phyloP scores from a whole-genome alignment of 2,329 filamentous ascomycete genomes.

The Herpotrichia juniperi region DNA sequence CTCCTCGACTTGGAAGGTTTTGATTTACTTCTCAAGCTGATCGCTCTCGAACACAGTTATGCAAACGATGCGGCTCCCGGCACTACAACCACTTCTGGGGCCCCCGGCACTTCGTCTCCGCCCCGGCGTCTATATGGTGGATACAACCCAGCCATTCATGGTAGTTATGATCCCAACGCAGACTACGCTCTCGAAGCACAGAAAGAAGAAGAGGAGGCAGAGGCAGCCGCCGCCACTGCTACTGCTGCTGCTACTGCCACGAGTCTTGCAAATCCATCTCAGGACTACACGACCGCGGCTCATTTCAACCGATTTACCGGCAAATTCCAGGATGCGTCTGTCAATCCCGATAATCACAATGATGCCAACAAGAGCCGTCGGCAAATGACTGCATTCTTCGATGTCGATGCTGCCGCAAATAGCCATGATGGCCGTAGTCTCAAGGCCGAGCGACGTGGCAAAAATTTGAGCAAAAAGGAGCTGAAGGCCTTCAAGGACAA shows the following conservation, averaged over 20 bases:
- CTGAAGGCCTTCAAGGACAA: constrained; percentile 92
- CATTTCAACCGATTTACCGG: constrained; percentile 94
- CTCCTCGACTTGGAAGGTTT: constrained; percentile 31
- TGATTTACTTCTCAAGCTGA: constrained; percentile 35
- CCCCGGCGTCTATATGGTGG: constrained; percentile 64
- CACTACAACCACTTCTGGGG: constrained; percentile 30
- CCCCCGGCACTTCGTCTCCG: constrained; percentile 39
- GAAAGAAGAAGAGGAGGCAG: constrained; percentile 44
- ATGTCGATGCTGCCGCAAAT: constrained; percentile 93
- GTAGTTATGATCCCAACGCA: constrained; percentile 94
- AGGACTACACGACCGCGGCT: constrained; percentile 69
- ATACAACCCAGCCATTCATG: constrained; percentile 96
- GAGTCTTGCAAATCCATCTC: constrained; percentile 25
- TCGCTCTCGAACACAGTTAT: constrained; percentile 32
- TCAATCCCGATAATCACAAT: constrained; percentile 76
- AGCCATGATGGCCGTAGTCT: constrained; percentile 87
- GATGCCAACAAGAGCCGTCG: constrained; percentile 86
- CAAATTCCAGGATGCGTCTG: constrained; percentile 72
- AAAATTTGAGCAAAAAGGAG: constrained; percentile 84
- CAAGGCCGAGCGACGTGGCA: constrained; percentile 85
- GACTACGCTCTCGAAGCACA: constrained; percentile 73
- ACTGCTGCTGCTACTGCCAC: constrained; percentile 41
- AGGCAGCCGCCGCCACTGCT: constrained; percentile 31
- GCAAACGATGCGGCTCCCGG: constrained; percentile 32
- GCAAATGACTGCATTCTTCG: constrained; percentile 94